A percentile compares a stretch with the other conserved stretches of the same genome.
phyloP scores from a whole-genome alignment of 192 early-diverging fungal genomes.

The Coemansia sp. region DNA sequence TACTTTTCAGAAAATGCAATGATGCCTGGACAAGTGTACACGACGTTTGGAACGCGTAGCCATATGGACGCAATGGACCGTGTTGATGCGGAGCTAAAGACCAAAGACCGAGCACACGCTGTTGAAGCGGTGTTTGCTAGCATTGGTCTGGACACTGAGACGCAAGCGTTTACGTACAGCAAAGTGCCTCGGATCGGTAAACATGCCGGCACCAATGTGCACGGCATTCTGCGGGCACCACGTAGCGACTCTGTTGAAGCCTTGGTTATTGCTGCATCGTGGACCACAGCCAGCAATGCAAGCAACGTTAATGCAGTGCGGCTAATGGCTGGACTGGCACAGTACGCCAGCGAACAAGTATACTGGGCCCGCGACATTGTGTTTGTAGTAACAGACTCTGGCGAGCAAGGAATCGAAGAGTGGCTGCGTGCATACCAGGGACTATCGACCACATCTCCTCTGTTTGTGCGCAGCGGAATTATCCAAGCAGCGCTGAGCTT shows the following conservation, averaged over 20 bases:
- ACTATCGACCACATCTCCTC: constrained; percentile 18
- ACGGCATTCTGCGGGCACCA: constrained; percentile 78
- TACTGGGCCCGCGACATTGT: constrained; percentile 95
- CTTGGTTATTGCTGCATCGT: constrained; percentile 79
- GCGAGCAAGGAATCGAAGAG: constrained; percentile 71
- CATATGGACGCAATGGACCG: constrained; percentile 30
- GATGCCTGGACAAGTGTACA: constrained; percentile 65
- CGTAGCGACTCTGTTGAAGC: constrained; percentile 88
- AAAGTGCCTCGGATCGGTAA: constrained; percentile 31
- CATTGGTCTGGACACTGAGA: constrained; percentile 47
- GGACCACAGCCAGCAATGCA: constrained; percentile 64
- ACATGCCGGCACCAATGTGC: constrained; percentile 67
- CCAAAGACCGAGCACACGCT: constrained; percentile 11
- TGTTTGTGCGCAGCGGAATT: constrained; percentile 64
- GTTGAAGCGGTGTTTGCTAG: constrained; percentile 19
- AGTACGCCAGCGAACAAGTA: constrained; percentile 57
- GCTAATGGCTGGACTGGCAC: constrained; percentile 43
- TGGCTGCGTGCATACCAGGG: constrained; percentile 94
- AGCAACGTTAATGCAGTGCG: constrained; percentile 31
- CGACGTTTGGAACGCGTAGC: constrained; percentile 25
- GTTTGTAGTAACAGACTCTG: constrained; percentile 80
- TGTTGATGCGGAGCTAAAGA: constrained; percentile 16
- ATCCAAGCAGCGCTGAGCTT: constrained; percentile 86
- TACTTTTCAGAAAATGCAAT: constrained; percentile 82
- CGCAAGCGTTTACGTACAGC: constrained; percentile 29